Percentiles rank a stretch among this genome's conserved stretches.
Evolutionary conservation across 768 basidiomycete genomes (phyloP).

Genomic region (Rhizopogon vesiculosus): DNA sequence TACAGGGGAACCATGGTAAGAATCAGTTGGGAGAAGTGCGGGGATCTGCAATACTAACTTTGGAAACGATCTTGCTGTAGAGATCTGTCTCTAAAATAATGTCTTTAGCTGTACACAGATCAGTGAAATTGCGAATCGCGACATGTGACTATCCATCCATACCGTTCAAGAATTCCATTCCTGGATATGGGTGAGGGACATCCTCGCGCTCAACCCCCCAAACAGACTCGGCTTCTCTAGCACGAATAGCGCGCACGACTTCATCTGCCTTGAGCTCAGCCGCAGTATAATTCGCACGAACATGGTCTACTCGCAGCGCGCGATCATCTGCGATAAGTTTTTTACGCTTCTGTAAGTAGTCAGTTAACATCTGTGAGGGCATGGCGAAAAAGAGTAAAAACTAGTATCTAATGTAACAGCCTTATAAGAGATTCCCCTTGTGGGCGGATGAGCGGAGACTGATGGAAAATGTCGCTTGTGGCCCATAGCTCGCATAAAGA

Average conservation of each 20-base stretch:
- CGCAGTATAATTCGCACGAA: conserved; percentile 24
- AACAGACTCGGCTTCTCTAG: conserved; percentile 45
- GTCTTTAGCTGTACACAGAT: conserved; percentile 19
- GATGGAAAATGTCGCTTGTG: too few relatives aligned
- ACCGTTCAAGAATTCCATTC: conserved; percentile 76
- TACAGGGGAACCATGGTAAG: conserved; percentile 2
- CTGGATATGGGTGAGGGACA: conserved; percentile 60
- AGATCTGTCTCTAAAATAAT: conserved; percentile 34
- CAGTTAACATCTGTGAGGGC: not conserved
- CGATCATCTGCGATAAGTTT: conserved; percentile 39
- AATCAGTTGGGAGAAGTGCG: not conserved
- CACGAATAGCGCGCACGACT: conserved; percentile 49
- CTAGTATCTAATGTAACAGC: not conserved
- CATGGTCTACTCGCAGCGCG: conserved; percentile 43
- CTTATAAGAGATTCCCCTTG: not conserved
- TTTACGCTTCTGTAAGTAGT: conserved; percentile 13
- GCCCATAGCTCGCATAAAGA: too few relatives aligned
- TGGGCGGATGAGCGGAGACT: not conserved
- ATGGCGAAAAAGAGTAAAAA: not conserved
- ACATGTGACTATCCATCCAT: not conserved
- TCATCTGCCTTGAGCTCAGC: conserved; percentile 50
- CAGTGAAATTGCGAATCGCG: not conserved
- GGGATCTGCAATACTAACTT: conserved; percentile 16
- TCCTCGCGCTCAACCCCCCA: conserved; percentile 52
- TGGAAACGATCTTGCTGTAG: conserved; percentile 32